These are phyloP conservation scores for Gnomoniopsis sp. DNA, from an alignment of 2,329 filamentous ascomycete genomes.

Conservation along the genomic window DNA sequence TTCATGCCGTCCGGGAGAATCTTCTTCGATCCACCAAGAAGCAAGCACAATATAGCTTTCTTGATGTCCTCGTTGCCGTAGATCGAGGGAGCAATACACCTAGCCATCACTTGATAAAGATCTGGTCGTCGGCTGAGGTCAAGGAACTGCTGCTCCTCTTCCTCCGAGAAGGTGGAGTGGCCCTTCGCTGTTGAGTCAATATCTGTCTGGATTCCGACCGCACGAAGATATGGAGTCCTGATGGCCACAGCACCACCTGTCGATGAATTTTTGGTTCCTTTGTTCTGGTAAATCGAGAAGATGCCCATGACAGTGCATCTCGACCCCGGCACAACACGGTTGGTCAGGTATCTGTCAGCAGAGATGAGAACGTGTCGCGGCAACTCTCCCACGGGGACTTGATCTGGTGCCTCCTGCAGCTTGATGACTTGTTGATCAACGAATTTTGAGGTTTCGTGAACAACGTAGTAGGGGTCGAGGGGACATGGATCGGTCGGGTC, in stretches of 20 bases:
- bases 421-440: slow-evolving; percentile 99
- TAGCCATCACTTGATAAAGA: slow-evolving; percentile 85
- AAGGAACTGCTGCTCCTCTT: slow-evolving; percentile 93
- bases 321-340: slow-evolving; percentile 91
- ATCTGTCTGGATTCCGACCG: slow-evolving; percentile 88
- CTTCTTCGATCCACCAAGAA: slow-evolving; percentile 96
- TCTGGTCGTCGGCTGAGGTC: slow-evolving; percentile 89
- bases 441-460: slow-evolving; percentile 91
- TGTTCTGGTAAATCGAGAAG: slow-evolving; percentile 96
- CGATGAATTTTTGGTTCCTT: slow-evolving; percentile 73
- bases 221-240: slow-evolving; percentile 88
- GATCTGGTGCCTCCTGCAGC: slow-evolving; percentile 93
- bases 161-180: slow-evolving; percentile 79
- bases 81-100: slow-evolving; percentile 94
- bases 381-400: slow-evolving; percentile 94
- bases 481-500: slow-evolving; percentile 76
- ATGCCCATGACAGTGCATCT: slow-evolving; percentile 95
- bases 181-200: slow-evolving; percentile 87
- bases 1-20: slow-evolving; percentile 97
- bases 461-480: slow-evolving; percentile 90
- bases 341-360: slow-evolving; percentile 93
- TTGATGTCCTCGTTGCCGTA: slow-evolving; percentile 97
- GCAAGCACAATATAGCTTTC: slow-evolving; percentile 89
- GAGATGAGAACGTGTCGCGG: slow-evolving; percentile 93
- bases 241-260: slow-evolving; percentile 85